Conservation (phyloP, 306 rosid species). For the Lotus japonicus region DNA sequence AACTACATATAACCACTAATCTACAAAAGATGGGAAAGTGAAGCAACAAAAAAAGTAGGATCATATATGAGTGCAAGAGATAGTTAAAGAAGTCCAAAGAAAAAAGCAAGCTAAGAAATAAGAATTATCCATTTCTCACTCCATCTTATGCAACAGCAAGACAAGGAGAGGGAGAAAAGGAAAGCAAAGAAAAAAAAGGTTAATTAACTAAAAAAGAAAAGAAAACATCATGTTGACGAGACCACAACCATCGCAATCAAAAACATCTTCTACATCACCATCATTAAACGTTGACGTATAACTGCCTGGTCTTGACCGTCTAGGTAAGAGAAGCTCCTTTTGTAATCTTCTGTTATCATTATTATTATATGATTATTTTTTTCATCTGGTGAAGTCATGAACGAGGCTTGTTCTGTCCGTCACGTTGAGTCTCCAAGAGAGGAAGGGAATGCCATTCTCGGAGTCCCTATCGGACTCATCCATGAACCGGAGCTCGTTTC, state of each 20-base stretch:
- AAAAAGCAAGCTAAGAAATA: conserved; percentile 46
- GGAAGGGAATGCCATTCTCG: conserved; percentile 59
- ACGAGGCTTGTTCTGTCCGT: conserved; percentile 83
- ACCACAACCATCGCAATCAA: conserved; percentile 36
- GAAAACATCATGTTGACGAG: conserved; percentile 19
- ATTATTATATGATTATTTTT: not conserved
- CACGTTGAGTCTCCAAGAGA: conserved; percentile 90
- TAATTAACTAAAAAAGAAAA: not conserved
- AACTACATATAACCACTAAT: not conserved
- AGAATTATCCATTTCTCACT: conserved; percentile 54
- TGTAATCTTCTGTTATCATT: not conserved
- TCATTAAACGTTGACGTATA: conserved; percentile 31
- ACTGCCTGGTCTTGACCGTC: conserved; percentile 35
- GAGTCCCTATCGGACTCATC: conserved; percentile 41
- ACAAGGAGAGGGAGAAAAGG: conserved; percentile 29
- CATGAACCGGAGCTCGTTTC: conserved; percentile 48
- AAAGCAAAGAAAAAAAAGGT: conserved; percentile 25
- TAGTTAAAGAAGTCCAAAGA: conserved; percentile 23
- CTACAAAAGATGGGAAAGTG: not conserved
- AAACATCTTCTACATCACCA: conserved; percentile 38
- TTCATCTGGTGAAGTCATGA: conserved; percentile 83
- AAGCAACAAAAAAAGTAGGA: conserved; percentile 34
- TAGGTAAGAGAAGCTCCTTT: not conserved
- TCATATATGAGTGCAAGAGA: conserved; percentile 38
- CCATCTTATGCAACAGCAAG: conserved; percentile 19